Base-by-base conservation (phyloP, 306 rosid genomes). In the Castanea mollissima region DNA sequence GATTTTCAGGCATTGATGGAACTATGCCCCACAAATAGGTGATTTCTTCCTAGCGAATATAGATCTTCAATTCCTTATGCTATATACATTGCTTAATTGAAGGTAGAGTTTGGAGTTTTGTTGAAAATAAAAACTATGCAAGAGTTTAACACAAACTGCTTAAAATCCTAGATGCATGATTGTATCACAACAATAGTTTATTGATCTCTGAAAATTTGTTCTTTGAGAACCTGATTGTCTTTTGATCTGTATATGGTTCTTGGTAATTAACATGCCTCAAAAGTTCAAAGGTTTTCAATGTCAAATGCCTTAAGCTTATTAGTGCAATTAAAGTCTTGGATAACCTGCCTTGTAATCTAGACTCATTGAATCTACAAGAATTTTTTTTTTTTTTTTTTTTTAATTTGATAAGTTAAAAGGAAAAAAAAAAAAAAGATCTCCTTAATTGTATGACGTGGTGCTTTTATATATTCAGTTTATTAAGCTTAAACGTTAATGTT, bases 11-110 rank as follows among this genome's bases (percentile, higher is more conserved):
- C 87, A 35, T 82, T 95, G 82, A 91, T 87, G 64, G 90, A 85
- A 44, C 78, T 90, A 20, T 95, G 99, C 88, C 5, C 81, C 93
- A 90, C 98, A 69, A 90, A 81, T 41, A 93, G 98, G 99, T 95
- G 55, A 73, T 76, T 73, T 77, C 69, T 69, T 81, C 27, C 80
- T 51, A 60, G 59, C 38, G 57, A 67, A 57, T 34, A 69, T 55
- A 69, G 80, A 78, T 71, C 79, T 86, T 81, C 54, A 77, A 38
- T 79, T 78, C 85, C 75, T 76, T 46, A 4, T 74, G 74, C 62
- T 82, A 71, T 65, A 55, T 35, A 72, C 49, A 78, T 68, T 82
- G 52, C 81, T 86, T 74, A 74, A 34, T 63, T 19, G 56, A 77
- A 73, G 64, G 71, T 44, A 52, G 64, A 55, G 32, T 75, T 80